Evolutionary conservation across 2,329 filamentous ascomycete species (phyloP), one percentile per base, ranked within the genome.

Genomic region (Aspergillus uvarum): DNA sequence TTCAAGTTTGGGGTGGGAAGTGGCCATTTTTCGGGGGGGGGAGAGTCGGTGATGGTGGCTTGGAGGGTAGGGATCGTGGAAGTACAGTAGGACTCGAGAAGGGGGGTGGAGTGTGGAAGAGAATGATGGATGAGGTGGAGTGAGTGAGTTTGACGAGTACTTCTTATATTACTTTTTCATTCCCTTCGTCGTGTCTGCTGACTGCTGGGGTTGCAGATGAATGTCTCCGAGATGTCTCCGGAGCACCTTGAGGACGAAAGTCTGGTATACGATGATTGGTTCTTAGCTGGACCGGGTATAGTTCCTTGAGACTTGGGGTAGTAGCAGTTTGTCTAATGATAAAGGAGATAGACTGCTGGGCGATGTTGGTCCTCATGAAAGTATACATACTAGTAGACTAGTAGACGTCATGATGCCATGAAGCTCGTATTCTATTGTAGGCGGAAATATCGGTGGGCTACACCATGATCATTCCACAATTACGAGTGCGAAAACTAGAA

Each of bases 161-260:
- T n/a, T 26, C 16, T 31, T 53, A 19, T 53, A 44, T 44, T 19
- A 14, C 16, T 19, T 8, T 24, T 16, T 44, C 19, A 11, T 26
- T 4, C 16, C 19, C 12, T 44, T 16, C 11, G 11, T 24, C 6
- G 32, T 53, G 22, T 21, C 51, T 53, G 51, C 16, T 44, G 51
- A 3, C 6, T 44, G 11, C 4, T 38, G 22, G 22, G 2, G 14
- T 19, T 22, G 51, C 16, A 29, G 19, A 42, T 6, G 38, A 47
- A 63, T 59, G 61, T 63, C 31, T 61, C 61, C 61, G 59, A 61
- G 16, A 63, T 59, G 52, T 63, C 56, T 61, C 61, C 61, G 61
- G 56, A 38, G 51, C 51, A 53, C 19, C 49, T 48, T 44, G 35
- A 16, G 26, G 56, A 6, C 26, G 12, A 22, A 11, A 16, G 19